Evolutionary conservation across 2,329 filamentous ascomycete species (phyloP), one percentile per base, ranked within the genome.

Genomic region (Colletotrichum sp.): DNA sequence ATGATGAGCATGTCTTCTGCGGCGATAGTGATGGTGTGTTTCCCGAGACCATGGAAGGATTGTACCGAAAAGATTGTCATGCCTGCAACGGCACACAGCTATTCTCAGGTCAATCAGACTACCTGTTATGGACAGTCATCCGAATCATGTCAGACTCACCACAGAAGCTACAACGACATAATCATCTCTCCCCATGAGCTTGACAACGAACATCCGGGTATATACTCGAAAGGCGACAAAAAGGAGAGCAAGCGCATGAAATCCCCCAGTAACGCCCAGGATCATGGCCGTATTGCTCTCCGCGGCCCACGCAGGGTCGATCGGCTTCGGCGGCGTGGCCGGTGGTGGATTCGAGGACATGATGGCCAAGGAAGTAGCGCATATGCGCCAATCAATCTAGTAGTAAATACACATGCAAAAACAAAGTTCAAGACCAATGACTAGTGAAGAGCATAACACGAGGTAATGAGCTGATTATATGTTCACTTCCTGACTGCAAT

Each of bases 1-100:
- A 88, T 86, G 4, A 80, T 78, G n/a, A 79, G 78, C 30, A 84
- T 82, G 63, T 86, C 84, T 1, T 79, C 55, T 0, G 75, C 65
- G 2, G 81, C 75, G 30, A 89, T 81, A 2, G 84, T 84, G 4
- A 81, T 71, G 7, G 82, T 79, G 77, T 90, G 88, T 65, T 82
- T 84, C 13, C 89, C 90, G 10, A 90, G 80, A 4, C 88, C 89
- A 73, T 88, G 81, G 6, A 85, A 78, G 4, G 83, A 82, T 78
- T 89, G 86, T 16, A 86, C 81, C 7, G 87, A 80, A 73, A 90
- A 89, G 74, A 80, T 78, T 13, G 79, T 77, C 77, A 78, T 81
- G 18, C 82, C 83, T 18, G 81, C 64, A 10, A 72, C 63, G 15
- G 82, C 79, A 59, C 81, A 82, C 6, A 81, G 30, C 82, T 84